Percentiles rank a stretch among this genome's conserved stretches.
Evolutionary conservation across 306 rosid species (phyloP).

Genomic region (Cucurbita argyrosperma): DNA sequence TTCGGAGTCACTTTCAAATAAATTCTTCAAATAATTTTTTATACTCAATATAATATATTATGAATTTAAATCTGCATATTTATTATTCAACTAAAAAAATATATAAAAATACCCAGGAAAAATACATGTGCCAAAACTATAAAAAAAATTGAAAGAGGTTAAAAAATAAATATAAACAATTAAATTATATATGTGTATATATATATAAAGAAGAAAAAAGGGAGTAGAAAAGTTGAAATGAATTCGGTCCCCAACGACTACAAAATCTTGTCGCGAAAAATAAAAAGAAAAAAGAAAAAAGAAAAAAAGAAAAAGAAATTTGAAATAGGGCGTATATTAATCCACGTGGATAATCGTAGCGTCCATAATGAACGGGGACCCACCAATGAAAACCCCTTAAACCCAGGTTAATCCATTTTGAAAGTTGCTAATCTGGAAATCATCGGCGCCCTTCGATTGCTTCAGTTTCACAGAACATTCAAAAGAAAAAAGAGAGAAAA

Average conservation of each 20-base stretch:
- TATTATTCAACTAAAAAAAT: too few species aligned
- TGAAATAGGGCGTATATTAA: not conserved
- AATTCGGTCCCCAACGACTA: constrained; percentile 27
- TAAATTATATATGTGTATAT: not conserved
- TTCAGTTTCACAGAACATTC: constrained; percentile 33
- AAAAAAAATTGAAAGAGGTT: not conserved
- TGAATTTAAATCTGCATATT: too few species aligned
- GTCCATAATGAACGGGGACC: constrained; percentile 1
- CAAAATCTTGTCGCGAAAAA: not conserved
- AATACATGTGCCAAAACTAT: not conserved
- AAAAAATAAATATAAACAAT: not conserved
- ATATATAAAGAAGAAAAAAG: not conserved
- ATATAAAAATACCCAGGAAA: too few species aligned
- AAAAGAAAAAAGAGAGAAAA: not conserved
- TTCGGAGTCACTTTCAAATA: too few species aligned
- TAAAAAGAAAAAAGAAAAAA: not conserved
- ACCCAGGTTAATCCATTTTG: constrained; percentile 19
- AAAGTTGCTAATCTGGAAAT: constrained; percentile 36
- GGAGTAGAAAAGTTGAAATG: not conserved
- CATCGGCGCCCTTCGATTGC: constrained; percentile 21
- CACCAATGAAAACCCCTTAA: constrained; percentile 20
- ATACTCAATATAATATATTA: too few species aligned
- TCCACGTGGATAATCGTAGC: constrained; percentile 16
- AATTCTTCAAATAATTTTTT: too few species aligned
- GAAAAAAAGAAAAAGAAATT: too few species aligned